Evolutionary conservation across 208 protist species (phyloP).

Genomic region (Leishmania martiniquensis): DNA sequence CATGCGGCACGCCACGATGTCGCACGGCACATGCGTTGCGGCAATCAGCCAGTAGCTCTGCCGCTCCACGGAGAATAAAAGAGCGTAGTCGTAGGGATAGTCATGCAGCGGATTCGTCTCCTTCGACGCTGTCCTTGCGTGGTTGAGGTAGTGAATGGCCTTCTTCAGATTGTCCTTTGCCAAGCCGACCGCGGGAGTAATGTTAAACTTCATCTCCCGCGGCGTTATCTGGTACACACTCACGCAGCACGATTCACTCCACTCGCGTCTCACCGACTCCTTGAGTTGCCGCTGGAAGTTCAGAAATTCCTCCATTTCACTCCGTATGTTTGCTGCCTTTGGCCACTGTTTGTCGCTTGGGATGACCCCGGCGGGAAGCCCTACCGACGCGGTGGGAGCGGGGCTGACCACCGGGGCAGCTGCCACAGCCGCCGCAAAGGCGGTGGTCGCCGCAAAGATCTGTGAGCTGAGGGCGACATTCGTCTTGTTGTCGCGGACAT

Average conservation of each 20-base stretch:
- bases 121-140: slow-evolving; percentile 42
- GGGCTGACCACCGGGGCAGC: slow-evolving; percentile 9
- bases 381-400: slow-evolving; percentile 1
- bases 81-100: slow-evolving; percentile 87
- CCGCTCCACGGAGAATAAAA: slow-evolving; percentile 82
- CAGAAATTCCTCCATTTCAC: slow-evolving; percentile 43
- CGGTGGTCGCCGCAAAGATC: slow-evolving; percentile 28
- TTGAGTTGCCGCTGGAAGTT: slow-evolving; percentile 44
- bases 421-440: slow-evolving; percentile 25
- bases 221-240: slow-evolving; percentile 91
- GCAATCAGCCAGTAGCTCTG: slow-evolving; percentile 91
- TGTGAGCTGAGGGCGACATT: slow-evolving; percentile 41
- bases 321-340: slow-evolving; percentile 26
- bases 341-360: slow-evolving; percentile 24
- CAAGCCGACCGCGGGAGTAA: slow-evolving; percentile 67
- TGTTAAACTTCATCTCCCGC: slow-evolving; percentile 90
- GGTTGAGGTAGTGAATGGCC: slow-evolving; percentile 78
- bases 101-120: slow-evolving; percentile 83
- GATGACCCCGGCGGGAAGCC: slow-evolving; percentile 5
- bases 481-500: slow-evolving; percentile 73
- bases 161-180: slow-evolving; percentile 78
- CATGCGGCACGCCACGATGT: slow-evolving; percentile 88
- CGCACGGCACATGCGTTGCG: slow-evolving; percentile 86
- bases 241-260: slow-evolving; percentile 78
- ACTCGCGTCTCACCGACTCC: slow-evolving; percentile 68